Conservation (phyloP, 495 filamentous ascomycete genomes). For the Penicillium steckii region DNA sequence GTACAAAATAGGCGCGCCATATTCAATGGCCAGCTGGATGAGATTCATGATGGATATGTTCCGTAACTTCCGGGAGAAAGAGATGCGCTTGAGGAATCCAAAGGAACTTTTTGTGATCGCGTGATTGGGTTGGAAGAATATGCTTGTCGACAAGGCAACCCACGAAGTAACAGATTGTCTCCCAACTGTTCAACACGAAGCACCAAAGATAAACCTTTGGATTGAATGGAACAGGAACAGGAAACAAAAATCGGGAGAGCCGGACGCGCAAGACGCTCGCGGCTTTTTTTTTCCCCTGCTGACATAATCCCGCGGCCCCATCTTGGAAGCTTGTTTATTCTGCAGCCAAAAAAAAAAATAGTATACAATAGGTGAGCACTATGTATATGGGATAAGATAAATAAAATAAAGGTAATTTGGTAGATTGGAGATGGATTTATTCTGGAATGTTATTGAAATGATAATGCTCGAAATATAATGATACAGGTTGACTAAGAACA, state of each 20-base stretch:
- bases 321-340: background rate
- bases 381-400: no score
- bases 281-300: slow-evolving; percentile 24
- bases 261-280: slow-evolving; percentile 16
- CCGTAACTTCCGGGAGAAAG: slow-evolving; percentile 2
- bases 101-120: background rate
- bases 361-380: background rate
- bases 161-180: background rate
- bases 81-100: background rate
- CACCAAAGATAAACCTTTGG: no score
- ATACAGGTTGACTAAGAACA: no score
- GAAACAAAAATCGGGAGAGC: background rate
- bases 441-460: no score
- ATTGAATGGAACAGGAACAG: no score
- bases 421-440: no score
- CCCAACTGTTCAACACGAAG: no score
- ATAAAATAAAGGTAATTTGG: no score
- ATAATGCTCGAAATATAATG: no score
- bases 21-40: slow-evolving; percentile 40
- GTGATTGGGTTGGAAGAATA: background rate
- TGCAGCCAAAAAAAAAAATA: no score
- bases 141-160: background rate
- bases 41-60: slow-evolving; percentile 35
- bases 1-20: slow-evolving; percentile 48
- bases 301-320: background rate